These are phyloP conservation scores for Backusella circina DNA, from an alignment of 192 early-diverging fungal species.

Conservation along the genomic window DNA sequence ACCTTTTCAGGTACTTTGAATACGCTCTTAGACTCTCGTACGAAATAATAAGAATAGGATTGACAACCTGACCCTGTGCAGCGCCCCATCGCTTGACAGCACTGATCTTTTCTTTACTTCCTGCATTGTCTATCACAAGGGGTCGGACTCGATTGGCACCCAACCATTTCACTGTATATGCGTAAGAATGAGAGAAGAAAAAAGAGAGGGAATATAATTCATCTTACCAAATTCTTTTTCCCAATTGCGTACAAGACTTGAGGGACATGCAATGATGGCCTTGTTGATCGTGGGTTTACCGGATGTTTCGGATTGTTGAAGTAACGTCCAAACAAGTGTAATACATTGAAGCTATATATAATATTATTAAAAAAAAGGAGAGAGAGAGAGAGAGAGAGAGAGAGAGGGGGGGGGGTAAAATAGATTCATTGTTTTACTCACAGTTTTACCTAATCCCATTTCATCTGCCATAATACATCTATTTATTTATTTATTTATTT, in stretches of 20 bases:
- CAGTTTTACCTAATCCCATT: slow-evolving; percentile 90
- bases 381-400: too few relatives aligned
- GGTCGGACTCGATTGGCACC: slow-evolving; percentile 80
- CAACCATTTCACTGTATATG: slow-evolving; percentile 78
- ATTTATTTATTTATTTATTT: too few relatives aligned
- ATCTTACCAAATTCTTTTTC: slow-evolving; percentile 81
- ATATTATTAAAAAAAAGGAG: neutral
- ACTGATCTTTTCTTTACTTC: slow-evolving; percentile 80
- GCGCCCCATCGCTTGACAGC: slow-evolving; percentile 76
- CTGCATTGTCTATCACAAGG: slow-evolving; percentile 86
- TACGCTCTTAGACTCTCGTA: slow-evolving; percentile 94
- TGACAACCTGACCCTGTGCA: slow-evolving; percentile 79
- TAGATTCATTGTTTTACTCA: slow-evolving; percentile 28
- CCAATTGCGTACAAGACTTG: slow-evolving; percentile 96
- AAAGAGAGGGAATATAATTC: too few relatives aligned
- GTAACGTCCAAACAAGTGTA: slow-evolving; percentile 91
- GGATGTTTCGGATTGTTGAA: slow-evolving; percentile 83
- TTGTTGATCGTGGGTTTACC: slow-evolving; percentile 96
- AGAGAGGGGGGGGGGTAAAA: too few relatives aligned
- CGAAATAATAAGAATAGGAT: slow-evolving; percentile 91
- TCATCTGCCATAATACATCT: slow-evolving; percentile 99
- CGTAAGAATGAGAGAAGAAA: too few relatives aligned
- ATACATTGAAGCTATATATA: slow-evolving; percentile 76
- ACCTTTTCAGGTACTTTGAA: slow-evolving; percentile 63
- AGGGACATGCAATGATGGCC: slow-evolving; percentile 95